These are phyloP conservation scores for Torrubiellomyces zombiae DNA, from an alignment of 2,329 filamentous ascomycete genomes.

Conservation along the genomic window DNA sequence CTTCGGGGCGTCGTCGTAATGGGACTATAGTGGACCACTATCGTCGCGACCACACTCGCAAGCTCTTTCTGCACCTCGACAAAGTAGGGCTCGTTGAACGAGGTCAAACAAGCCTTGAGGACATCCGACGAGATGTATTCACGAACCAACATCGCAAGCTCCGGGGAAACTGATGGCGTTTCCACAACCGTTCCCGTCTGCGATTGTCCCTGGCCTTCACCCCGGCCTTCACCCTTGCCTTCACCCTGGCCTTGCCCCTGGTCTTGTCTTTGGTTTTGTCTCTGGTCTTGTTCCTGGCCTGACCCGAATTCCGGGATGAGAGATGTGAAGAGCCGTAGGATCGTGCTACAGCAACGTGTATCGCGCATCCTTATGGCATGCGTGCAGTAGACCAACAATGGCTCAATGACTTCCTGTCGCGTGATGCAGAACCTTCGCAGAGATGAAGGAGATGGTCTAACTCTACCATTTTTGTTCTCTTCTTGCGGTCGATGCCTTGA, in stretches of 20 bases:
- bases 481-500: constrained; percentile 12
- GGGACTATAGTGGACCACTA: constrained; percentile 60
- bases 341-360: constrained; percentile 70
- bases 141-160: constrained; percentile 51
- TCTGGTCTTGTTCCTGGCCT: constrained; percentile 12
- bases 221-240: constrained; percentile 11
- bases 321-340: constrained; percentile 71
- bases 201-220: too few species aligned
- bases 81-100: constrained; percentile 89
- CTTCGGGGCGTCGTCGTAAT: constrained; percentile 53
- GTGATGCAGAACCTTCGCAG: constrained; percentile 73
- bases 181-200: constrained; percentile 14
- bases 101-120: constrained; percentile 75
- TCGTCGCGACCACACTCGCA: constrained; percentile 70
- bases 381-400: constrained; percentile 78
- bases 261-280: constrained; percentile 9
- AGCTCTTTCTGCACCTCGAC: constrained; percentile 91
- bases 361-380: constrained; percentile 84
- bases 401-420: constrained; percentile 64
- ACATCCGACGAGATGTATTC: constrained; percentile 85
- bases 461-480: constrained; percentile 9
- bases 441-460: constrained; percentile 30
- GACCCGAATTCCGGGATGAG: constrained; percentile 72
- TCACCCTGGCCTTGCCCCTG: constrained; percentile 9
- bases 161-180: constrained; percentile 29